Percentiles rank a stretch among this genome's conserved stretches.
These are phyloP conservation scores for Phellopilus nigrolimitatus DNA, from an alignment of 1,284 basidiomycete genomes.

Conservation along the genomic window DNA sequence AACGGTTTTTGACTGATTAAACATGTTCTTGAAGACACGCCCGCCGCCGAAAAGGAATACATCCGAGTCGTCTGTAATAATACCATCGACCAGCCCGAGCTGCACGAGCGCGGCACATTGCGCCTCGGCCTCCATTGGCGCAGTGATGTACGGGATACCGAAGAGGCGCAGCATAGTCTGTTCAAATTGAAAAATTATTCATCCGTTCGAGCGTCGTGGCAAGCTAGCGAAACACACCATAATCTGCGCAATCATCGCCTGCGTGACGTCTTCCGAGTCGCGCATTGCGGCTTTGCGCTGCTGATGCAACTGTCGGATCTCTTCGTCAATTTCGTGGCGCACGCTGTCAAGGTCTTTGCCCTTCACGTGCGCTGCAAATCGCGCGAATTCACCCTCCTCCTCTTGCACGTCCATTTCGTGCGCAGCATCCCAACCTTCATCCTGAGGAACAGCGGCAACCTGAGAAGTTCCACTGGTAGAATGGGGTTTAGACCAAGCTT, in stretches of 20 bases:
- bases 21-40: conserved; percentile 98
- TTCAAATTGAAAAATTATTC: background rate
- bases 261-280: conserved; percentile 92
- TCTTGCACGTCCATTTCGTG: conserved; percentile 76
- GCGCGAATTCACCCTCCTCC: conserved; percentile 89
- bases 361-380: conserved; percentile 87
- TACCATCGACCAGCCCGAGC: conserved; percentile 88
- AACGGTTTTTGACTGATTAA: conserved; percentile 98
- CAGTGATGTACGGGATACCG: conserved; percentile 97
- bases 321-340: conserved; percentile 85
- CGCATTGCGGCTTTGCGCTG: conserved; percentile 87
- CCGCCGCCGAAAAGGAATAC: conserved; percentile 96
- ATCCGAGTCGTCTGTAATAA: conserved; percentile 99
- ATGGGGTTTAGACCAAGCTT: conserved; percentile 51
- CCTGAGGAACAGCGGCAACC: conserved; percentile 16
- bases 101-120: conserved; percentile 93
- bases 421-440: conserved; percentile 57
- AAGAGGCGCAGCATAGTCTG: conserved; percentile 87
- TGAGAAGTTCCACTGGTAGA: conserved; percentile 33
- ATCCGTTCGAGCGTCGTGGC: too few relatives aligned
- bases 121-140: conserved; percentile 99
- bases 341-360: conserved; percentile 78
- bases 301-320: conserved; percentile 78
- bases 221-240: conserved; percentile 75
- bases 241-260: conserved; percentile 94